These are phyloP conservation scores for Diphasiastrum complanatum DNA, from an alignment of 83 land plant species.

Conservation along the genomic window DNA sequence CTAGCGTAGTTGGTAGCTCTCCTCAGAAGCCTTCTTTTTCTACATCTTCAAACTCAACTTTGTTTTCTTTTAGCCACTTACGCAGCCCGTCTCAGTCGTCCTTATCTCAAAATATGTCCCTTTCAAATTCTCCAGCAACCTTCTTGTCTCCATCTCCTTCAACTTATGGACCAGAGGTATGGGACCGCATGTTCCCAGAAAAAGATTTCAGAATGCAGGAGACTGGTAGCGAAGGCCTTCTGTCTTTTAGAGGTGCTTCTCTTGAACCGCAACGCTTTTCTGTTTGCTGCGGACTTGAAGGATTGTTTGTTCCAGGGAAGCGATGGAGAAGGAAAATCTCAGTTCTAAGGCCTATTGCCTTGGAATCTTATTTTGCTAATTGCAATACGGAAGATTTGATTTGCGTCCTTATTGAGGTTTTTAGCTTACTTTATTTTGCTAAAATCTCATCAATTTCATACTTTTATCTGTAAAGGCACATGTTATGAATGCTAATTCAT, in stretches of 20 bases:
- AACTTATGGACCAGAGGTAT: conserved; percentile 58
- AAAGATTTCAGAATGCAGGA: conserved; percentile 41
- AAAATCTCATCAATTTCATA: too few relatives aligned
- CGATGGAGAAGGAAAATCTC: conserved; percentile 87
- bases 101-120: conserved; percentile 38
- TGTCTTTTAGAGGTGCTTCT: conserved; percentile 85
- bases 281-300: conserved; percentile 86
- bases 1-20: conserved; percentile 36
- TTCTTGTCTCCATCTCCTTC: conserved; percentile 34
- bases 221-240: conserved; percentile 54
- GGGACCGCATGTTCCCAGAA: conserved; percentile 51
- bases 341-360: conserved; percentile 73
- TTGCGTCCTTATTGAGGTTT: conserved; percentile 86
- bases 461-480: too few relatives aligned
- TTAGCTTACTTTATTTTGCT: too few relatives aligned
- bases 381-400: conserved; percentile 90
- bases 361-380: conserved; percentile 73
- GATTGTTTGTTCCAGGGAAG: conserved; percentile 91
- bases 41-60: conserved; percentile 56
- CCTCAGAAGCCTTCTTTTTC: conserved; percentile 39
- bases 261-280: conserved; percentile 89
- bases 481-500: too few relatives aligned
- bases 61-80: conserved; percentile 80
- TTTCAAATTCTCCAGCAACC: conserved; percentile 28
- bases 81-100: conserved; percentile 79